phyloP scores from a whole-genome alignment of 2,329 filamentous ascomycete species.

The Hypoxylon sp. region DNA sequence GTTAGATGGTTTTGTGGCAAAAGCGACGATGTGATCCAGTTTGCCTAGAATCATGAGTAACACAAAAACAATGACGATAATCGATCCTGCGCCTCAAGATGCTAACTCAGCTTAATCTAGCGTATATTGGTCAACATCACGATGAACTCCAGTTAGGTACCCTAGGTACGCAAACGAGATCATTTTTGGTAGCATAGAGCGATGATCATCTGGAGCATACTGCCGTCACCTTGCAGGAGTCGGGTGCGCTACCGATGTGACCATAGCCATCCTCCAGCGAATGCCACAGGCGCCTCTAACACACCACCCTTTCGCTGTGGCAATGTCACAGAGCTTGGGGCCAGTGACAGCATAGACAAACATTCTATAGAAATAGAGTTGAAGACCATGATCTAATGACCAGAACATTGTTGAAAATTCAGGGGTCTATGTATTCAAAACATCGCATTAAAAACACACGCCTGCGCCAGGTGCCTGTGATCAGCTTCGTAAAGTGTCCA shows the following conservation, averaged over 20 bases:
- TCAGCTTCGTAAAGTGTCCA: constrained; percentile 5
- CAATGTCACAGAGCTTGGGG: background rate
- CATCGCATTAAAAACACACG: constrained; percentile 6
- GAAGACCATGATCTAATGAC: constrained; percentile 16
- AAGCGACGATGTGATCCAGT: background rate
- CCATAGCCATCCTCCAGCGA: constrained; percentile 29
- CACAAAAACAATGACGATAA: background rate
- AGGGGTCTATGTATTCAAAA: background rate
- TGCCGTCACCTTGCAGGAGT: constrained; percentile 39
- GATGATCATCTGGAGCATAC: constrained; percentile 36
- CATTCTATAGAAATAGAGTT: background rate
- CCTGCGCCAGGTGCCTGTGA: background rate
- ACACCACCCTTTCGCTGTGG: constrained; percentile 15
- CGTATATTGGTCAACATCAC: constrained; percentile 22
- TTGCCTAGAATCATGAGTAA: constrained; percentile 3
- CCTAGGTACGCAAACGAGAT: constrained; percentile 11
- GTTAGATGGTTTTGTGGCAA: constrained; percentile 4
- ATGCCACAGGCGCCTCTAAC: background rate
- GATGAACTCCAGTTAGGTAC: constrained; percentile 15
- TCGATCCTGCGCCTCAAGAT: constrained; percentile 8
- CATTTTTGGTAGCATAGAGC: constrained; percentile 22
- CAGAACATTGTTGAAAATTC: constrained; percentile 11
- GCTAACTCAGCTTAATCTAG: constrained; percentile 2
- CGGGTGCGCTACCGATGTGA: constrained; percentile 32
- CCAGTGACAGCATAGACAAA: background rate